A percentile compares a stretch with the other conserved stretches of the same genome.
phyloP scores from a whole-genome alignment of 192 early-diverging fungal genomes.

The Coemansia brasiliensis region DNA sequence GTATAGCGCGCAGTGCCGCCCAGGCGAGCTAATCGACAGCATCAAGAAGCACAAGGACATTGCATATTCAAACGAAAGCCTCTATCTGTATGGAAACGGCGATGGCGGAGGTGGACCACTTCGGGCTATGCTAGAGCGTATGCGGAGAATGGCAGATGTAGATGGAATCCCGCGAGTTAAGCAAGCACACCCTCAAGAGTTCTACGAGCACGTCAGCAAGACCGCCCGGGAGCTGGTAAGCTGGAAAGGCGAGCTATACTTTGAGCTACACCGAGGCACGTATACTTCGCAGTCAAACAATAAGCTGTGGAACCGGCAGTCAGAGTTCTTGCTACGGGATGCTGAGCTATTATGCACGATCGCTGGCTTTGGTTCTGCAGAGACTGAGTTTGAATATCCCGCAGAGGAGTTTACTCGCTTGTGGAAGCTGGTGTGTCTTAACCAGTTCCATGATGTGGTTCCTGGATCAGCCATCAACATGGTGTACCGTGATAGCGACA shows the following conservation, averaged over 20 bases:
- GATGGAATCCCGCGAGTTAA: slow-evolving; percentile 75
- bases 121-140: slow-evolving; percentile 80
- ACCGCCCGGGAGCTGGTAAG: slow-evolving; percentile 66
- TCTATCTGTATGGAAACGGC: slow-evolving; percentile 93
- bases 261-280: slow-evolving; percentile 97
- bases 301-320: slow-evolving; percentile 84
- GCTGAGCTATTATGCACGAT: slow-evolving; percentile 75
- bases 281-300: slow-evolving; percentile 89
- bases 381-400: slow-evolving; percentile 61
- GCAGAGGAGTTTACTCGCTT: slow-evolving; percentile 71
- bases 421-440: slow-evolving; percentile 89
- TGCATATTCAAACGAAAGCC: slow-evolving; percentile 78
- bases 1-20: slow-evolving; percentile 65
- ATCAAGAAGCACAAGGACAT: slow-evolving; percentile 88
- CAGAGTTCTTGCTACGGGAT: slow-evolving; percentile 82
- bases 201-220: slow-evolving; percentile 80
- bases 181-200: slow-evolving; percentile 75
- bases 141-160: slow-evolving; percentile 71
- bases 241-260: slow-evolving; percentile 98
- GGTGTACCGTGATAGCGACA: slow-evolving; percentile 84
- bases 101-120: slow-evolving; percentile 95
- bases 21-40: slow-evolving; percentile 60
- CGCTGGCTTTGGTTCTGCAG: slow-evolving; percentile 14
- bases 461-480: slow-evolving; percentile 89
- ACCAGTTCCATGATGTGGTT: slow-evolving; percentile 98